Conservation (phyloP, 352 stramenopile genomes). For the Phytophthora melonis region DNA sequence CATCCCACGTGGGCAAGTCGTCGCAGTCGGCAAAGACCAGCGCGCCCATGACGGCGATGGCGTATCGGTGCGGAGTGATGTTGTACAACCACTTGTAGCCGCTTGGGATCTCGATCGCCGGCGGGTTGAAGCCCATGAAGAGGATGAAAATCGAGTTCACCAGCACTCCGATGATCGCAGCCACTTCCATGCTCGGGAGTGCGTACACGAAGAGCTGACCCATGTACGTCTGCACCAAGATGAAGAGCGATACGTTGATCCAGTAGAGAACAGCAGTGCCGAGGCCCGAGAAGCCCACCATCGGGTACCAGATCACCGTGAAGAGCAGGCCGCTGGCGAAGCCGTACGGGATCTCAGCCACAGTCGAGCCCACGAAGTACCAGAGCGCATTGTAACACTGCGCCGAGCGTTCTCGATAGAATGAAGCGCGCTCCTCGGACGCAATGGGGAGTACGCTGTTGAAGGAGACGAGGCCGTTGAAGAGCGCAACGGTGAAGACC, state of each 20-base stretch:
- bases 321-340: constrained; percentile 53
- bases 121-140: constrained; percentile 62
- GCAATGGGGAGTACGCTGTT: constrained; percentile 76
- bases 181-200: constrained; percentile 43
- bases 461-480: constrained; percentile 78
- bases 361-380: constrained; percentile 10
- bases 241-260: constrained; percentile 51
- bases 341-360: constrained; percentile 72
- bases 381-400: constrained; percentile 78
- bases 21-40: constrained; percentile 37
- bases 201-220: constrained; percentile 50
- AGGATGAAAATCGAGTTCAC: constrained; percentile 60
- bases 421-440: constrained; percentile 73
- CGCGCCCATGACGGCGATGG: constrained; percentile 24
- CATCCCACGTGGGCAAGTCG: constrained; percentile 29
- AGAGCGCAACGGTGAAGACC: constrained; percentile 84
- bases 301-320: constrained; percentile 53
- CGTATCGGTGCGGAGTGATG: constrained; percentile 38
- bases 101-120: constrained; percentile 48
- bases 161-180: constrained; percentile 42
- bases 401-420: constrained; percentile 70
- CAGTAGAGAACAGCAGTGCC: constrained; percentile 53
- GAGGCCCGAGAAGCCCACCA: constrained; percentile 50
- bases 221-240: constrained; percentile 59
- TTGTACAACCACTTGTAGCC: constrained; percentile 58